phyloP scores from a whole-genome alignment of 2,329 filamentous ascomycete species.

The Claviceps sorghi region DNA sequence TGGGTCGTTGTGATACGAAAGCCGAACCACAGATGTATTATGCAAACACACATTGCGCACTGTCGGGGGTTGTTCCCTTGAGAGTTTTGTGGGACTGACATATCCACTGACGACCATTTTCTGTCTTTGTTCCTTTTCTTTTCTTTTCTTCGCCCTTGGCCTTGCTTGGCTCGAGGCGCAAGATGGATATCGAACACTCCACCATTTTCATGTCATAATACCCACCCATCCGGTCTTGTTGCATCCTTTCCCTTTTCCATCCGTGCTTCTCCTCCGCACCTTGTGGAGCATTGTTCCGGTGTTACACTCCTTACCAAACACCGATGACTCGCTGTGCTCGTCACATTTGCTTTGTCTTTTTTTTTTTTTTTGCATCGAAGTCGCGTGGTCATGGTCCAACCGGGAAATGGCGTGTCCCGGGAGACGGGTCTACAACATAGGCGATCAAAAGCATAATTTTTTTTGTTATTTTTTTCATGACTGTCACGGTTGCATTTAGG shows the following conservation, averaged over 20 bases:
- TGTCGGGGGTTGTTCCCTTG: neutral
- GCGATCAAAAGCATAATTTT: neutral
- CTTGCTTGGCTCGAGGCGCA: neutral
- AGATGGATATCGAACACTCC: neutral
- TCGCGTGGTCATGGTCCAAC: no score
- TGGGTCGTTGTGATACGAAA: neutral
- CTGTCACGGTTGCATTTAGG: slow-evolving; percentile 8
- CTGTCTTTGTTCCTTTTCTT: neutral
- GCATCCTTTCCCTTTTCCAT: no score
- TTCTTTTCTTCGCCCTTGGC: neutral
- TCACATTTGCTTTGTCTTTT: no score
- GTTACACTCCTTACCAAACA: neutral
- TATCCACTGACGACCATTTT: neutral
- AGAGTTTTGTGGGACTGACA: neutral
- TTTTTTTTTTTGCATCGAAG: no score
- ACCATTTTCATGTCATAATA: neutral
- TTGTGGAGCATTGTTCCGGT: neutral
- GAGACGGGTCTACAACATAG: no score
- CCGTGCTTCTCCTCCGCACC: neutral
- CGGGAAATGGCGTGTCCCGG: neutral
- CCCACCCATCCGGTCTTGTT: neutral
- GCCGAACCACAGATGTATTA: neutral
- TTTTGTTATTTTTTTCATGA: slow-evolving; percentile 7
- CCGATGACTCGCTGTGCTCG: no score
- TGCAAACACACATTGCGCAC: no score